phyloP scores from a whole-genome alignment of 768 basidiomycete genomes.

The Phaeotremella fagi region DNA sequence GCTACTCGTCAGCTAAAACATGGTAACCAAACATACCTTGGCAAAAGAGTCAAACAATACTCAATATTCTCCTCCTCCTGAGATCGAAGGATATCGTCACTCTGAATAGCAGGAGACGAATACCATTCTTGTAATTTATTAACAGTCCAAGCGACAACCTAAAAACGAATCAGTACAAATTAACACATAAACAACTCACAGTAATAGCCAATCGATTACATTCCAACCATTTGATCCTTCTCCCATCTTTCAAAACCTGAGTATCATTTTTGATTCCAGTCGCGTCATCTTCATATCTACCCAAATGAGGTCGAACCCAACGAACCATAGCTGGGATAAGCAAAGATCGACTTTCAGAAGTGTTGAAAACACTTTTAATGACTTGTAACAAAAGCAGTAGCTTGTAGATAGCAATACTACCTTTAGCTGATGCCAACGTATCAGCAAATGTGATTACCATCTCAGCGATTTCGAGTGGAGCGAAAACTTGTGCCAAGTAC shows the following conservation, averaged over 20 bases:
- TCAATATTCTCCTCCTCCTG: slow-evolving; percentile 93
- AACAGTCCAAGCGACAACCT: slow-evolving; percentile 58
- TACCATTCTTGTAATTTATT: slow-evolving; percentile 81
- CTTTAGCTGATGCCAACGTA: slow-evolving; percentile 67
- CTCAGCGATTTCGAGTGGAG: slow-evolving; percentile 75
- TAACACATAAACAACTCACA: slow-evolving; percentile 62
- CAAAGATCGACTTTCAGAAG: slow-evolving; percentile 67
- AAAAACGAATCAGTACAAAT: not conserved
- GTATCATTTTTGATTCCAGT: slow-evolving; percentile 62
- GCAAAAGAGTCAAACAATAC: slow-evolving; percentile 71
- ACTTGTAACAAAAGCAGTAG: slow-evolving; percentile 90
- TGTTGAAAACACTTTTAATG: slow-evolving; percentile 80
- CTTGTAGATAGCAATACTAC: slow-evolving; percentile 88
- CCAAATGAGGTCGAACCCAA: slow-evolving; percentile 95
- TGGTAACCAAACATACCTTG: slow-evolving; percentile 57
- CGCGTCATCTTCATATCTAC: slow-evolving; percentile 77
- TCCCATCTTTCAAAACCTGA: slow-evolving; percentile 63
- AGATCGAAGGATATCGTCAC: slow-evolving; percentile 59
- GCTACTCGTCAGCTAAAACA: slow-evolving; percentile 50
- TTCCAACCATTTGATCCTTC: slow-evolving; percentile 84
- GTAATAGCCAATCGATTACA: slow-evolving; percentile 83
- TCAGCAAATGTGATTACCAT: slow-evolving; percentile 84
- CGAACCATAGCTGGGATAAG: slow-evolving; percentile 81
- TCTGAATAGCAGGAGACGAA: slow-evolving; percentile 61
- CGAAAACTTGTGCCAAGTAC: slow-evolving; percentile 74